Evolutionary conservation across 2,329 filamentous ascomycete species (phyloP).

Genomic region (Elsinoe arachidis): DNA sequence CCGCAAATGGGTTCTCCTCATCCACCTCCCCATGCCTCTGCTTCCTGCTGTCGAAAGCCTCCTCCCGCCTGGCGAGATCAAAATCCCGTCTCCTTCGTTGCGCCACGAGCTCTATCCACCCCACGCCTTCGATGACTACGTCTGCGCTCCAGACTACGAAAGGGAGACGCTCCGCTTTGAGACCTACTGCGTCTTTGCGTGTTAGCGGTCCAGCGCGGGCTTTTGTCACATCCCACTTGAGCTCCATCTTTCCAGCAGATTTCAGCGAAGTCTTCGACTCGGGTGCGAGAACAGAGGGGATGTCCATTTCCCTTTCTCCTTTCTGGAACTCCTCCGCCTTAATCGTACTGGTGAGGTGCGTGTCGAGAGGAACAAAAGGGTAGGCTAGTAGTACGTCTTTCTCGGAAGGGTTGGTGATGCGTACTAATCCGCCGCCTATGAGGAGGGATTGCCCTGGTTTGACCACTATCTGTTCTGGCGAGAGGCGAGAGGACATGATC

Average conservation of each 20-base stretch:
- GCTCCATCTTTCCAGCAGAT: conserved; percentile 64
- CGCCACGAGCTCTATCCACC: conserved; percentile 81
- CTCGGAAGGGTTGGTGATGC: conserved; percentile 67
- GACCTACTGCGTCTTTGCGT: conserved; percentile 50
- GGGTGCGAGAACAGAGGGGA: conserved; percentile 53
- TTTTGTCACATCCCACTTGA: conserved; percentile 78
- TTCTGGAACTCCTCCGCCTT: conserved; percentile 70
- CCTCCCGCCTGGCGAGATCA: conserved; percentile 18
- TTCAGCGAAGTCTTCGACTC: conserved; percentile 28
- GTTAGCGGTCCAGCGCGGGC: conserved; percentile 66
- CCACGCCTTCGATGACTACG: conserved; percentile 81
- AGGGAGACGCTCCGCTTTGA: conserved; percentile 60
- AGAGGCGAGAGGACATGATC: conserved; percentile 69
- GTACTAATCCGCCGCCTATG: conserved; percentile 65
- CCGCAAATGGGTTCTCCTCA: conserved; percentile 14
- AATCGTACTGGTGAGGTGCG: conserved; percentile 68
- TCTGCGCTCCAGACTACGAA: conserved; percentile 75
- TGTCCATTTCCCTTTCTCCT: conserved; percentile 49
- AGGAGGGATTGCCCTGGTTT: conserved; percentile 72
- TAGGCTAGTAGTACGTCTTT: conserved; percentile 67
- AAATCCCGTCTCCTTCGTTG: conserved; percentile 40
- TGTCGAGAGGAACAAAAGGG: conserved; percentile 69
- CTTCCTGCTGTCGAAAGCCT: conserved; percentile 17
- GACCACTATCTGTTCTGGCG: conserved; percentile 63
- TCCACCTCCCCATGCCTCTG: conserved; percentile 15